These are phyloP conservation scores for Sistotremastrum niveocremeum DNA, from an alignment of 768 basidiomycete species.

Conservation along the genomic window DNA sequence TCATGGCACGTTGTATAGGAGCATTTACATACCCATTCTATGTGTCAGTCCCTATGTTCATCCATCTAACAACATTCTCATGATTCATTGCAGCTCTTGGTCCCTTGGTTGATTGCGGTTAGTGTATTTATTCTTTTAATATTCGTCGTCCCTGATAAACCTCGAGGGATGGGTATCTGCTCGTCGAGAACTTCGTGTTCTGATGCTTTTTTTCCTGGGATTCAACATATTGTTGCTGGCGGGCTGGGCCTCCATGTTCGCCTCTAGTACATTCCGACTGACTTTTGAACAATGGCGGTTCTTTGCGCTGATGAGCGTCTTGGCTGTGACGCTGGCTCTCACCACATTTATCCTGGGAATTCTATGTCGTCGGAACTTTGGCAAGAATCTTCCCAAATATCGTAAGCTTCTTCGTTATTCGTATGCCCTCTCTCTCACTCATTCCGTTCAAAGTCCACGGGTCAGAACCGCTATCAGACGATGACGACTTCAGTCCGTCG, in stretches of 20 bases:
- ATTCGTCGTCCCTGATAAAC: slow-evolving; percentile 1
- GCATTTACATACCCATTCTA: slow-evolving; percentile 39
- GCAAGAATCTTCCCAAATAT: slow-evolving; percentile 55
- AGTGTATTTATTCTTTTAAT: slow-evolving; percentile 8
- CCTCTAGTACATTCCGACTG: slow-evolving; percentile 61
- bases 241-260: slow-evolving; percentile 64
- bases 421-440: not conserved
- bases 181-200: slow-evolving; percentile 45
- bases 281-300: slow-evolving; percentile 62
- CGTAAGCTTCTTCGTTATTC: slow-evolving; percentile 30
- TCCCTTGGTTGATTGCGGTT: slow-evolving; percentile 59
- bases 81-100: slow-evolving; percentile 31
- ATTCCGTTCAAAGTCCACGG: slow-evolving; percentile 31
- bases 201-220: slow-evolving; percentile 50
- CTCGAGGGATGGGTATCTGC: slow-evolving; percentile 63
- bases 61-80: not conserved
- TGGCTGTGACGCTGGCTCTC: slow-evolving; percentile 45
- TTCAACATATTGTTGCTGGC: slow-evolving; percentile 47
- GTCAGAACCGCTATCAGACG: slow-evolving; percentile 29
- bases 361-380: slow-evolving; percentile 61
- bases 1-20: slow-evolving; percentile 37
- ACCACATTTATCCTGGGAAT: slow-evolving; percentile 47
- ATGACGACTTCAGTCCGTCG: slow-evolving; percentile 14
- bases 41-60: slow-evolving; percentile 30
- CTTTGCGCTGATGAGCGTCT: slow-evolving; percentile 48